These are phyloP conservation scores for Cercis canadensis DNA, from an alignment of 306 rosid species.

Conservation along the genomic window DNA sequence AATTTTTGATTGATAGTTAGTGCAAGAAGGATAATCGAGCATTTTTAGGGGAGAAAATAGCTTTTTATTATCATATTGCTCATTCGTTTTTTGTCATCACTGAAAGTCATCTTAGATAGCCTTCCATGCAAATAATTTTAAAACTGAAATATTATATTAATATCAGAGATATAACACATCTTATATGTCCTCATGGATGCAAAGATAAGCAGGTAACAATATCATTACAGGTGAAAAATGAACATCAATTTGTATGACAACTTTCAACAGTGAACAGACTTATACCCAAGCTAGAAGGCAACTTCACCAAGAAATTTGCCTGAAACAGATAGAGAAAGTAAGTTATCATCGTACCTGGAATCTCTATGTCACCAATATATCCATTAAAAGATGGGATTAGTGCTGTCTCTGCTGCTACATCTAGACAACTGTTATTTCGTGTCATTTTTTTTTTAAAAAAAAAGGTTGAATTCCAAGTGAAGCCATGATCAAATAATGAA, in stretches of 20 bases:
- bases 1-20: constrained; percentile 9
- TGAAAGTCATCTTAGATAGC: constrained; percentile 6
- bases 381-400: constrained; percentile 66
- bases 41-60: constrained; percentile 6
- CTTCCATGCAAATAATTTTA: constrained; percentile 6
- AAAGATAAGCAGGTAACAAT: constrained; percentile 14
- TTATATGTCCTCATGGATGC: constrained; percentile 9
- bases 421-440: constrained; percentile 73
- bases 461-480: constrained; percentile 27
- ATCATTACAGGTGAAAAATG: constrained; percentile 25
- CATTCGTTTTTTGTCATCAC: constrained; percentile 21
- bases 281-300: constrained; percentile 30
- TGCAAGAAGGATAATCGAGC: constrained; percentile 30
- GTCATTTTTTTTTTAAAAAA: constrained; percentile 18
- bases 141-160: constrained; percentile 22
- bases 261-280: constrained; percentile 14
- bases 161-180: neutral
- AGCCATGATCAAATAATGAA: constrained; percentile 18
- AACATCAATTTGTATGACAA: constrained; percentile 6
- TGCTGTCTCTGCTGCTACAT: constrained; percentile 82
- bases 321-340: neutral
- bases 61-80: neutral
- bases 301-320: constrained; percentile 24
- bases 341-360: constrained; percentile 63
- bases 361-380: constrained; percentile 59